phyloP scores from a whole-genome alignment of 2,329 filamentous ascomycete species.

The Ceratocystis lukuohia region DNA sequence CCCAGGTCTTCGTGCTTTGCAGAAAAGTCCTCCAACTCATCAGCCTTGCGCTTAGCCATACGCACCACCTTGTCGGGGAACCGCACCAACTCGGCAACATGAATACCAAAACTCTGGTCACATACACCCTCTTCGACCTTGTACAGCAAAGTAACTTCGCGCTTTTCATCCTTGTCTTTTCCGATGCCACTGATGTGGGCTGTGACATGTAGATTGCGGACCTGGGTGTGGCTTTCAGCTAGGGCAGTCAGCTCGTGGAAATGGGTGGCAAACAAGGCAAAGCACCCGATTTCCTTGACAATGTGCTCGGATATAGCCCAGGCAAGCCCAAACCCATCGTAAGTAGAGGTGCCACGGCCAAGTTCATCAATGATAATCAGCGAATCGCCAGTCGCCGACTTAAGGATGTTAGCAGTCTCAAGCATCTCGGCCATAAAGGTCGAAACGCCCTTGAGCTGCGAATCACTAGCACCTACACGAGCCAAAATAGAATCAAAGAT shows the following conservation, averaged over 20 bases:
- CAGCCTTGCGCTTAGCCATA: constrained; percentile 98
- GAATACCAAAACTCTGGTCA: constrained; percentile 95
- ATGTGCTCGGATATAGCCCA: constrained; percentile 99
- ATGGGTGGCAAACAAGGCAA: constrained; percentile 90
- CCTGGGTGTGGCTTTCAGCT: constrained; percentile 72
- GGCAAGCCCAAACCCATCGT: constrained; percentile 95
- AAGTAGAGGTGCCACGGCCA: constrained; percentile 90
- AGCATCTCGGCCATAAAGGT: constrained; percentile 99
- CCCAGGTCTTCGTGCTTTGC: constrained; percentile 54
- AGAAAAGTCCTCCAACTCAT: constrained; percentile 93
- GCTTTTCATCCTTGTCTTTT: constrained; percentile 36
- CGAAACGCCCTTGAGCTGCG: constrained; percentile 91
- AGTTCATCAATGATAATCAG: constrained; percentile 98
- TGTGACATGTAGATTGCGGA: constrained; percentile 88
- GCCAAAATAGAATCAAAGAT: constrained; percentile 97
- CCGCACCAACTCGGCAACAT: constrained; percentile 89
- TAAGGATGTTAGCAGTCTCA: constrained; percentile 95
- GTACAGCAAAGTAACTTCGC: constrained; percentile 90
- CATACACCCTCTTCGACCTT: constrained; percentile 92
- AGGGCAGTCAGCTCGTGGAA: constrained; percentile 95
- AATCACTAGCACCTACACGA: constrained; percentile 88
- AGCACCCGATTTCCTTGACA: constrained; percentile 85
- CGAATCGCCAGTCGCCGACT: constrained; percentile 86
- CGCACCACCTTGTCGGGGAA: constrained; percentile 96
- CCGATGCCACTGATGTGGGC: constrained; percentile 62